phyloP scores from a whole-genome alignment of 2,329 filamentous ascomycete genomes.

The Rachicladosporium sp. region DNA sequence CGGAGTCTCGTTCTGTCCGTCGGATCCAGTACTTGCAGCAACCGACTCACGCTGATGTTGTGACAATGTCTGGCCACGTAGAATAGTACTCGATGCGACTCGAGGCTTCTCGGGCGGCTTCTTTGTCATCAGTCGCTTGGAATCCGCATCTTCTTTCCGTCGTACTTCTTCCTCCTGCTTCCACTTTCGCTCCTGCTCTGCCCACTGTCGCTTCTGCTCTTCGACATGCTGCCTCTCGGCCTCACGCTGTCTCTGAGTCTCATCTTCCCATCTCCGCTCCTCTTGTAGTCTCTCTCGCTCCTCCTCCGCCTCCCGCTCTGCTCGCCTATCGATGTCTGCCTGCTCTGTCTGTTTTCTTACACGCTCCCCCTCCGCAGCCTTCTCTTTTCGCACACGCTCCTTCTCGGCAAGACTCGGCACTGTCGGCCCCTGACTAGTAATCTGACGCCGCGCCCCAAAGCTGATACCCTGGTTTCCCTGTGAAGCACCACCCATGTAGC shows the following conservation, averaged over 20 bases:
- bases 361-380: slow-evolving; percentile 43
- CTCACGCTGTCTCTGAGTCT: slow-evolving; percentile 47
- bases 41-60: slow-evolving; percentile 68
- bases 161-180: slow-evolving; percentile 62
- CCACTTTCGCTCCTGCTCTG: slow-evolving; percentile 67
- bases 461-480: slow-evolving; percentile 90
- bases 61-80: slow-evolving; percentile 74
- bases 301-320: slow-evolving; percentile 48
- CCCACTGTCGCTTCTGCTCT: slow-evolving; percentile 59
- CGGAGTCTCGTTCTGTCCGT: slow-evolving; percentile 28
- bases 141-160: slow-evolving; percentile 59
- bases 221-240: slow-evolving; percentile 48
- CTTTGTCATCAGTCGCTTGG: slow-evolving; percentile 52
- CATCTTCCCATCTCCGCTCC: slow-evolving; percentile 54
- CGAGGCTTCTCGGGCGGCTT: slow-evolving; percentile 47
- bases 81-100: slow-evolving; percentile 33
- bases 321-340: slow-evolving; percentile 35
- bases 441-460: slow-evolving; percentile 88
- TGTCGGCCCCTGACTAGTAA: slow-evolving; percentile 66
- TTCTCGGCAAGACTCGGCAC: slow-evolving; percentile 79
- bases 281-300: slow-evolving; percentile 50
- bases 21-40: slow-evolving; percentile 24
- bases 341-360: slow-evolving; percentile 40
- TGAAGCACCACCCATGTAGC: slow-evolving; percentile 94
- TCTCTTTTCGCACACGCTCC: slow-evolving; percentile 52